Evolutionary conservation across 2,329 filamentous ascomycete genomes (phyloP).

Genomic region (Coniochaeta sp.): DNA sequence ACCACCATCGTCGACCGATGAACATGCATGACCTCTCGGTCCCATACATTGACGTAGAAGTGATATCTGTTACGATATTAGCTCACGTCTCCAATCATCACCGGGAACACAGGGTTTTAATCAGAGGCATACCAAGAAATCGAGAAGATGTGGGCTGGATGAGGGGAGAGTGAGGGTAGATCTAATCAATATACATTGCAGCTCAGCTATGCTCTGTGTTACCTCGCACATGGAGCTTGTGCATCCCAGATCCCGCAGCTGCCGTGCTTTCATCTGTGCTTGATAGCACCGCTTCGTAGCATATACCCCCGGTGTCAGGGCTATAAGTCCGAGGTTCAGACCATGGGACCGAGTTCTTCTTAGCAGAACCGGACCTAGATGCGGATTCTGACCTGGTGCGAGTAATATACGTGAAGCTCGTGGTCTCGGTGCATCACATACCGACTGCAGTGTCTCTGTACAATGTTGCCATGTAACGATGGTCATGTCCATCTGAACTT

Average conservation of each 20-base stretch:
- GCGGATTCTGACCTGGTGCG: too few species aligned
- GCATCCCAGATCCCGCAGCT: neutral
- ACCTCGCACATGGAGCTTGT: neutral
- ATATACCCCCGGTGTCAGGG: too few species aligned
- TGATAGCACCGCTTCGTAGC: neutral
- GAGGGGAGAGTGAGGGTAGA: neutral
- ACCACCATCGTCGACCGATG: conserved; percentile 19
- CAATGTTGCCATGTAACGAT: too few species aligned
- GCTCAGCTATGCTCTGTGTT: neutral
- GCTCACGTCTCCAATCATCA: conserved; percentile 39
- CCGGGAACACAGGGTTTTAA: conserved; percentile 45
- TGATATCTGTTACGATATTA: too few species aligned
- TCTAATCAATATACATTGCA: neutral
- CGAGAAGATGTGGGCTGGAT: neutral
- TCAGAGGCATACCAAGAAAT: too few species aligned
- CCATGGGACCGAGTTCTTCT: too few species aligned
- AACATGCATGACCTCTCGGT: conserved; percentile 19
- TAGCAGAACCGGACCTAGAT: too few species aligned
- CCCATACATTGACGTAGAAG: conserved; percentile 22
- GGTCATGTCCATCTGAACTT: too few species aligned
- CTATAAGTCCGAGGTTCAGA: too few species aligned
- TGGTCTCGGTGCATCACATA: neutral
- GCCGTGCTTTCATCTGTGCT: neutral
- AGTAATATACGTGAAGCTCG: neutral
- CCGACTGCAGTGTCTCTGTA: too few species aligned